Conservation (phyloP, 2,329 filamentous ascomycete genomes). For the Ceratocystis variospora region DNA sequence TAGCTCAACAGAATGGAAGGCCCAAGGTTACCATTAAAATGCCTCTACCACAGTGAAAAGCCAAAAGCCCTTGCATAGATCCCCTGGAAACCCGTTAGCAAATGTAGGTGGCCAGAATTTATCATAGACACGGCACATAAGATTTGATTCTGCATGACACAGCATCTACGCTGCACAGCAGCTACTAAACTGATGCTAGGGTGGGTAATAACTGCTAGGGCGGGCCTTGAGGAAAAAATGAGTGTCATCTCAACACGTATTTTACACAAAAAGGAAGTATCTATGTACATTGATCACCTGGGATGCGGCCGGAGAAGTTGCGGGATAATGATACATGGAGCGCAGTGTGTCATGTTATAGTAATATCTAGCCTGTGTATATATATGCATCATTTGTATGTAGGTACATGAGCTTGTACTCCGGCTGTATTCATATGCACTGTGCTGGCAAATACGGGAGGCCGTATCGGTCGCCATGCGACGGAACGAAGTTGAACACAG, state of each 20-base stretch:
- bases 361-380: neutral
- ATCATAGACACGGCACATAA: neutral
- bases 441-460: neutral
- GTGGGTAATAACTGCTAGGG: neutral
- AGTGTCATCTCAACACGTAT: neutral
- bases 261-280: neutral
- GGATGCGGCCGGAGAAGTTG: neutral
- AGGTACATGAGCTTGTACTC: neutral
- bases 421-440: neutral
- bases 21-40: neutral
- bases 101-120: neutral
- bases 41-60: neutral
- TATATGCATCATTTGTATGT: neutral
- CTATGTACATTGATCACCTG: neutral
- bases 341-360: neutral
- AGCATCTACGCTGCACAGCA: neutral
- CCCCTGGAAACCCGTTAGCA: neutral
- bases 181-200: neutral
- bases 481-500: slow-evolving; percentile 2
- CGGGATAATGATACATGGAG: slow-evolving; percentile 2
- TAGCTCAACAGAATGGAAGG: neutral
- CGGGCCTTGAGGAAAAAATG: neutral
- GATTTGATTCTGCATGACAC: slow-evolving; percentile 6
- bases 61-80: slow-evolving; percentile 3
- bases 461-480: slow-evolving; percentile 2